phyloP scores from a whole-genome alignment of 2,329 filamentous ascomycete genomes.

The Stagonosporopsis cucurbitacearum region DNA sequence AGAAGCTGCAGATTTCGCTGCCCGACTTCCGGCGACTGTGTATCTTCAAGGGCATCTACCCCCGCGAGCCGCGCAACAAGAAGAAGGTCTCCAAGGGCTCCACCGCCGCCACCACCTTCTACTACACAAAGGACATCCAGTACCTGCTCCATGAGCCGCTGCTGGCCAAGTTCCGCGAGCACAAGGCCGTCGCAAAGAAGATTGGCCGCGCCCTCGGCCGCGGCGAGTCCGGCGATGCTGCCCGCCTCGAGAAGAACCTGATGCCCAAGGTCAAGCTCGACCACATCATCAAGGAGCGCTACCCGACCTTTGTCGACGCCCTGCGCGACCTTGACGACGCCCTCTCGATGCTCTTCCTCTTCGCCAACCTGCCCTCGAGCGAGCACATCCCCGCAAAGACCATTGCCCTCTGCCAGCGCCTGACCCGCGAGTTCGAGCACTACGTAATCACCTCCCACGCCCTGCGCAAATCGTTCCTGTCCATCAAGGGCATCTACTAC shows the following conservation, averaged over 20 bases:
- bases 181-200: constrained; percentile 97
- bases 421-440: constrained; percentile 96
- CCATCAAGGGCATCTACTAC: constrained; percentile 99
- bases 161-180: constrained; percentile 92
- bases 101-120: constrained; percentile 90
- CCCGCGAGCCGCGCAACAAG: constrained; percentile 93
- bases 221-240: constrained; percentile 87
- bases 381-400: constrained; percentile 91
- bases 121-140: constrained; percentile 93
- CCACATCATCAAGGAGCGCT: constrained; percentile 96
- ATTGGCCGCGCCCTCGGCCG: constrained; percentile 90
- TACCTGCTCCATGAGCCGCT: constrained; percentile 97
- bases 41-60: constrained; percentile 99
- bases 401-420: constrained; percentile 89
- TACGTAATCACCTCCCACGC: constrained; percentile 93
- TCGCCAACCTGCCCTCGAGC: constrained; percentile 93
- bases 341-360: constrained; percentile 94
- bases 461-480: constrained; percentile 93
- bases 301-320: constrained; percentile 95
- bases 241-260: constrained; percentile 87
- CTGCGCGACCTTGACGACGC: constrained; percentile 95
- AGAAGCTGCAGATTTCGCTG: constrained; percentile 95
- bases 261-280: constrained; percentile 90
- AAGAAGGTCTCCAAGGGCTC: constrained; percentile 95
- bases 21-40: constrained; percentile 97